Evolutionary conservation across 768 basidiomycete species (phyloP).

Genomic region (Collybia nuda): DNA sequence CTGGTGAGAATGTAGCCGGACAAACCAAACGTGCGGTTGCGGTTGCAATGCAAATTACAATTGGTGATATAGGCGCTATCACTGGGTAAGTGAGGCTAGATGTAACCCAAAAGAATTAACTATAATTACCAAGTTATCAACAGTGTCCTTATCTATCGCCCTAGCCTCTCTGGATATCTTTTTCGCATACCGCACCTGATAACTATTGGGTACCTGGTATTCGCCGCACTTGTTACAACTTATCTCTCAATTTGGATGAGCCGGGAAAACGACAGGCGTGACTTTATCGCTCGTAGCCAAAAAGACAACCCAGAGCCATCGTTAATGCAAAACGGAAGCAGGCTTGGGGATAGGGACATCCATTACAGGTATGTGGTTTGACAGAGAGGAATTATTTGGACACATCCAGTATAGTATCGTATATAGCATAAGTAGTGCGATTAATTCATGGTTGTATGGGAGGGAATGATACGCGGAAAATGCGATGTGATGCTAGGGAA

Average conservation of each 20-base stretch:
- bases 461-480: neutral
- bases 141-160: slow-evolving; percentile 56
- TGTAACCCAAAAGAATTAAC: neutral
- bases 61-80: slow-evolving; percentile 61
- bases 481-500: neutral
- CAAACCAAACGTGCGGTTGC: slow-evolving; percentile 67
- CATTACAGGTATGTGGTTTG: slow-evolving; percentile 40
- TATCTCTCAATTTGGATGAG: slow-evolving; percentile 50
- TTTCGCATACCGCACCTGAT: slow-evolving; percentile 60
- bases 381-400: neutral
- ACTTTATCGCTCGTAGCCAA: slow-evolving; percentile 20
- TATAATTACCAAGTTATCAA: neutral
- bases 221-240: slow-evolving; percentile 40
- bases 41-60: slow-evolving; percentile 62
- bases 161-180: slow-evolving; percentile 40
- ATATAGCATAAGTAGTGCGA: neutral
- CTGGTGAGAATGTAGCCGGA: slow-evolving; percentile 65
- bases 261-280: slow-evolving; percentile 48
- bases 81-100: slow-evolving; percentile 33
- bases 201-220: slow-evolving; percentile 57
- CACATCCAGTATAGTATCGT: neutral
- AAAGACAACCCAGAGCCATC: slow-evolving; percentile 14
- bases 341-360: slow-evolving; percentile 37
- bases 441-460: neutral
- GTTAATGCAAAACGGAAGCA: slow-evolving; percentile 17